These are phyloP conservation scores for Apophysomyces ossiformis DNA, from an alignment of 371 early-diverging fungal species.

Conservation along the genomic window DNA sequence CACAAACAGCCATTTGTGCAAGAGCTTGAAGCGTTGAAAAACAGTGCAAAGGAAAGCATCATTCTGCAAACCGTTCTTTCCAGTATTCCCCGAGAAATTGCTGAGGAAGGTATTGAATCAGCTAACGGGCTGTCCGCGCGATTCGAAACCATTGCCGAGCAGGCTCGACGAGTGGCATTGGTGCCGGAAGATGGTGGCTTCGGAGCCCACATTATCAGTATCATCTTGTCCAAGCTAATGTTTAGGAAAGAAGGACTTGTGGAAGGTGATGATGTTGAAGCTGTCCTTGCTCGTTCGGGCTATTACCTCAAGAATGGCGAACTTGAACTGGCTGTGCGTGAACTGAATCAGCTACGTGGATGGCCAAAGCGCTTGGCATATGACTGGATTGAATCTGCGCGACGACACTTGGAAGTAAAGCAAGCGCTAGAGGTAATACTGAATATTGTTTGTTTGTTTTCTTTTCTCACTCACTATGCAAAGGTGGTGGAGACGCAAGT, in stretches of 20 bases:
- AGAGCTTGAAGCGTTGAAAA: conserved; percentile 68
- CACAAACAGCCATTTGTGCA: conserved; percentile 62
- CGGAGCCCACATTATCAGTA: conserved; percentile 76
- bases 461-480: not conserved
- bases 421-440: conserved; percentile 75
- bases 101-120: conserved; percentile 68
- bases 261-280: conserved; percentile 83
- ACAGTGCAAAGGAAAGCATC: conserved; percentile 49
- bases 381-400: conserved; percentile 87
- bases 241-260: conserved; percentile 84
- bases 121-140: conserved; percentile 69
- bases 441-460: conserved; percentile 4
- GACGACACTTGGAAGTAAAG: conserved; percentile 80
- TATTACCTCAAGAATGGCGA: conserved; percentile 74
- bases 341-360: conserved; percentile 89
- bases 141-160: conserved; percentile 68
- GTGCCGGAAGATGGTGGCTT: conserved; percentile 89
- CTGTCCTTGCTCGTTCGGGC: conserved; percentile 77
- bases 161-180: conserved; percentile 77
- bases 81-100: conserved; percentile 59
- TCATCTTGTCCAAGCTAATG: conserved; percentile 72
- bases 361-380: conserved; percentile 87
- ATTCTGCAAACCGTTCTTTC: conserved; percentile 64
- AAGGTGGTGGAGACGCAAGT: conserved; percentile 29
- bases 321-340: conserved; percentile 84